These are phyloP conservation scores for Pichia sp. DNA, from an alignment of 1,139 yeast genomes.

Conservation along the genomic window DNA sequence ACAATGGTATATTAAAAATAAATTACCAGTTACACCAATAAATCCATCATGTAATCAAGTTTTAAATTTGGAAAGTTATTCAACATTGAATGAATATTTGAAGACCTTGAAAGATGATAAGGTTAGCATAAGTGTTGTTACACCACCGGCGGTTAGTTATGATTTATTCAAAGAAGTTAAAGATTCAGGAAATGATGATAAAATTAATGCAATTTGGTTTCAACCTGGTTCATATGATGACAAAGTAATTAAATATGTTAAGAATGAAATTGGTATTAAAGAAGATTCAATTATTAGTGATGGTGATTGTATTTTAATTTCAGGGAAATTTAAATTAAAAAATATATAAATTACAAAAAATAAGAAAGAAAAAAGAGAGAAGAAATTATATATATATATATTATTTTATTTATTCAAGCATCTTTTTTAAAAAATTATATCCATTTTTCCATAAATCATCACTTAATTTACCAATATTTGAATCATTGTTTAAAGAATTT, in stretches of 20 bases:
- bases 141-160: constrained; percentile 61
- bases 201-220: constrained; percentile 64
- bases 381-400: too few species aligned
- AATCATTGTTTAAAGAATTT: neutral
- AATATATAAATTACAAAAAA: neutral
- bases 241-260: constrained; percentile 39
- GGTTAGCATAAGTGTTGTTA: constrained; percentile 56
- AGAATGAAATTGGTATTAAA: constrained; percentile 36
- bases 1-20: constrained; percentile 57
- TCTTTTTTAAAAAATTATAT: constrained; percentile 31
- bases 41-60: constrained; percentile 51
- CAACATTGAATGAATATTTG: constrained; percentile 31
- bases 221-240: constrained; percentile 73
- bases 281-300: constrained; percentile 38
- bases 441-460: constrained; percentile 17
- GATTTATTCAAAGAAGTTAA: constrained; percentile 39
- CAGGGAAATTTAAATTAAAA: constrained; percentile 53
- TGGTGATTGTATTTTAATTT: constrained; percentile 64
- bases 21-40: constrained; percentile 58
- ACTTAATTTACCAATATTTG: neutral
- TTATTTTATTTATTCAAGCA: constrained; percentile 3
- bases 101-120: constrained; percentile 25
- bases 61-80: constrained; percentile 38
- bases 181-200: constrained; percentile 3
- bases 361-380: neutral